These are phyloP conservation scores for Pythium periplocum DNA, from an alignment of 352 stramenopile genomes.

Conservation along the genomic window DNA sequence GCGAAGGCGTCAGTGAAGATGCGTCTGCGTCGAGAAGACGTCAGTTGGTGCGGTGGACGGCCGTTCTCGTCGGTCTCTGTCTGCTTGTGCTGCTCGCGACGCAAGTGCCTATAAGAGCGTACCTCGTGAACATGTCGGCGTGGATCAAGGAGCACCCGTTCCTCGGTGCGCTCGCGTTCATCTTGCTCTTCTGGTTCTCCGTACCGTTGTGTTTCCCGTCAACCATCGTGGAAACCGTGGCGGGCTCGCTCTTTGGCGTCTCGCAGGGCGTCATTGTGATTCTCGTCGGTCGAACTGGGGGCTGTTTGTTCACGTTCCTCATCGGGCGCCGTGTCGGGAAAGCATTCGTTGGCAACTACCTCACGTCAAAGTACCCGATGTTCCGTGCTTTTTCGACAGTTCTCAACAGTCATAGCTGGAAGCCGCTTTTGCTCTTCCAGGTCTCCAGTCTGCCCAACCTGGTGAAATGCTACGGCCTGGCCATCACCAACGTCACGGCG, in stretches of 20 bases:
- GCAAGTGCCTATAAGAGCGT: constrained; percentile 38
- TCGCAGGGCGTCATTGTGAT: constrained; percentile 46
- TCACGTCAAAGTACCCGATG: constrained; percentile 50
- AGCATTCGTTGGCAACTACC: constrained; percentile 52
- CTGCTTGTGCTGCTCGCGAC: constrained; percentile 24
- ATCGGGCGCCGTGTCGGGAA: constrained; percentile 52
- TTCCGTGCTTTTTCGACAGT: constrained; percentile 67
- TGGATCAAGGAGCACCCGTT: constrained; percentile 52
- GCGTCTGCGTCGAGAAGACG: constrained; percentile 1
- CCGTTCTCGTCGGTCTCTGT: background rate
- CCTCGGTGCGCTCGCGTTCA: constrained; percentile 42
- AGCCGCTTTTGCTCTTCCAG: constrained; percentile 72
- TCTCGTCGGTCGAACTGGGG: constrained; percentile 57
- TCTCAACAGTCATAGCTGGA: constrained; percentile 62
- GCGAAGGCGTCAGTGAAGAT: background rate
- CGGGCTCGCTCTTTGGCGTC: constrained; percentile 64
- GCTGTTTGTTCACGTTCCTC: constrained; percentile 63
- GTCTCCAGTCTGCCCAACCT: constrained; percentile 75
- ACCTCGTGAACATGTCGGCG: constrained; percentile 27
- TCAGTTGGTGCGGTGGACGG: background rate
- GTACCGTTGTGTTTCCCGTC: constrained; percentile 67
- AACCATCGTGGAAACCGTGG: constrained; percentile 58
- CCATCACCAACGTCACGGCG: constrained; percentile 61
- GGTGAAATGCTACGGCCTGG: constrained; percentile 76
- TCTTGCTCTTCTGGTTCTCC: constrained; percentile 53